Evolutionary conservation across 148 eudicot genomes (phyloP).

Genomic region (Polygonum aviculare): DNA sequence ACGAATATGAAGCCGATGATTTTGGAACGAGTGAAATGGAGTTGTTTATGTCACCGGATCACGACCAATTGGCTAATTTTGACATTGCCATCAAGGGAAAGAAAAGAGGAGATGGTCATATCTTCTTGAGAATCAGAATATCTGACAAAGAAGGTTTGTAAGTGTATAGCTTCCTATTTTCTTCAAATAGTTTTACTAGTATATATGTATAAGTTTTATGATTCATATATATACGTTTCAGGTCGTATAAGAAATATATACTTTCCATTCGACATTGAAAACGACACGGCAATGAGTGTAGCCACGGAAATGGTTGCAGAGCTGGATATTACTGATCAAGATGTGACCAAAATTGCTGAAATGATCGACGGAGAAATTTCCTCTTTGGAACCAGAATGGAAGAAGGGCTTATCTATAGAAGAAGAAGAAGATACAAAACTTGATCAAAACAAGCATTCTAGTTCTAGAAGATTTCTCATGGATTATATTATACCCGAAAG

Average conservation of each 20-base stretch:
- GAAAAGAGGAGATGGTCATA: slow-evolving; percentile 43
- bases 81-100: slow-evolving; percentile 53
- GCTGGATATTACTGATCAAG: slow-evolving; percentile 61
- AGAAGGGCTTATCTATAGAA: slow-evolving; percentile 17
- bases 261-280: slow-evolving; percentile 69
- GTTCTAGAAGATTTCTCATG: slow-evolving; percentile 23
- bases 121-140: slow-evolving; percentile 60
- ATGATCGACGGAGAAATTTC: slow-evolving; percentile 67
- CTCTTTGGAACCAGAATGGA: slow-evolving; percentile 61
- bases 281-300: slow-evolving; percentile 62
- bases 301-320: slow-evolving; percentile 81
- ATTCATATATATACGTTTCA: slow-evolving; percentile 18
- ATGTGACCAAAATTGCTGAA: slow-evolving; percentile 64
- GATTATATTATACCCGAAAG: slow-evolving; percentile 30
- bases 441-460: slow-evolving; percentile 26
- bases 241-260: slow-evolving; percentile 69
- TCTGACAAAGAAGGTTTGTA: slow-evolving; percentile 56
- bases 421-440: slow-evolving; percentile 16
- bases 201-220: neutral
- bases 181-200: neutral
- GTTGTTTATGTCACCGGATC: slow-evolving; percentile 31
- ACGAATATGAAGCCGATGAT: slow-evolving; percentile 27
- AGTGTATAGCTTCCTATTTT: slow-evolving; percentile 3
- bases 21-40: slow-evolving; percentile 31
- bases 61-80: slow-evolving; percentile 28